phyloP scores from a whole-genome alignment of 768 basidiomycete species.

The Termitomyces sp. region DNA sequence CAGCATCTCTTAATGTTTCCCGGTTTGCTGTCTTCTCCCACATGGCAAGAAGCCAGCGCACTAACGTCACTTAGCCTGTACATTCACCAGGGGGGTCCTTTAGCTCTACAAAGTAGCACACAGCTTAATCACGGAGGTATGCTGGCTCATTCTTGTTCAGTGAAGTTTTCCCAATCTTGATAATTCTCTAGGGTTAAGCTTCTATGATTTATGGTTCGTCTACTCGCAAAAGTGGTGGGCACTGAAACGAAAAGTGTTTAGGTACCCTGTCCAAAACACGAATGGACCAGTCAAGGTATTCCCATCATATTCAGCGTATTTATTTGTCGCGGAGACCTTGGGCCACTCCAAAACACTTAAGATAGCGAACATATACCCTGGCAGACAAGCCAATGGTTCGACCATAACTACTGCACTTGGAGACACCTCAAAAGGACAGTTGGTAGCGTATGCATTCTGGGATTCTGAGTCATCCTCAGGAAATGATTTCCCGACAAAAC shows the following conservation, averaged over 20 bases:
- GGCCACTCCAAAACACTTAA: constrained; percentile 37
- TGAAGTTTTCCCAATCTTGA: background rate
- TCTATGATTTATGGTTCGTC: constrained; percentile 43
- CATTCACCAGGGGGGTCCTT: constrained; percentile 51
- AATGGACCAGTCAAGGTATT: constrained; percentile 48
- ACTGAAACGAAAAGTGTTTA: constrained; percentile 11
- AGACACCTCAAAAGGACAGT: constrained; percentile 40
- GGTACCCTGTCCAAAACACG: constrained; percentile 43
- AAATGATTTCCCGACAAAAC: constrained; percentile 34
- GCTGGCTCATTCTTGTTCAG: constrained; percentile 6
- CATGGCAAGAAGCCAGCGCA: background rate
- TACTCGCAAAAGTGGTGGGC: no score
- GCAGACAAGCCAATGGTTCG: constrained; percentile 46
- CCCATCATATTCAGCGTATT: constrained; percentile 48
- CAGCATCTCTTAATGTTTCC: constrained; percentile 45
- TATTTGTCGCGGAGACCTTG: constrained; percentile 45
- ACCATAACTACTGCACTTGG: constrained; percentile 47
- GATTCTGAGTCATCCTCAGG: constrained; percentile 22
- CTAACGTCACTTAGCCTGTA: constrained; percentile 31
- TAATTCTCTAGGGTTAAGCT: constrained; percentile 26
- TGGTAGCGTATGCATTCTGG: constrained; percentile 51
- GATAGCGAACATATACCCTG: constrained; percentile 47
- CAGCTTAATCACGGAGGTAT: constrained; percentile 45
- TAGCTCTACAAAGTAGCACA: constrained; percentile 43
- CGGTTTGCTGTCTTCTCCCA: constrained; percentile 22